Evolutionary conservation across 2,329 filamentous ascomycete species (phyloP), one percentile per base, ranked within the genome.

Genomic region (Trichoderma lentiforme): DNA sequence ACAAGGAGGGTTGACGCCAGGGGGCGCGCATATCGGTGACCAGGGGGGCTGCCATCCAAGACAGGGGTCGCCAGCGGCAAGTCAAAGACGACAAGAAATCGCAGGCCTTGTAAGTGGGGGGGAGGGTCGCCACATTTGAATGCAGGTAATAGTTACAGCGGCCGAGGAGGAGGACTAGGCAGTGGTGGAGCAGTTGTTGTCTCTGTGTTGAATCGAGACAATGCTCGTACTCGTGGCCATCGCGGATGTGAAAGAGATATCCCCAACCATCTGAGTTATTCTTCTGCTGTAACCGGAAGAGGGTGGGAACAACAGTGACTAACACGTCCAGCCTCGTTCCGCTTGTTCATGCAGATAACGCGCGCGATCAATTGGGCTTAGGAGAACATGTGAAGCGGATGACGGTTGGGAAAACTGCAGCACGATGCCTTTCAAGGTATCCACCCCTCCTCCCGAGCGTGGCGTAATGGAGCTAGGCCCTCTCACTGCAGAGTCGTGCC

Each of bases 91-190:
- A 68, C 63, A 61, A 64, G 72, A 68, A 70, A 60, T 39, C 62
- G 63, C 63, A 73, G 70, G 70, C 72, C 64, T 71, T 51, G 62
- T 32, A 47, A 51, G 71, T 62, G 68, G 71, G 51, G 36, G 43
- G 56, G 56, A 51, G 32, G 62, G 56, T 28, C 65, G 69, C 72
- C 72, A 73, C 62, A 67, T 47, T 71, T 43, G 32, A 71, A 73
- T 73, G 72, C 72, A 73, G 72, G 72, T 73, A 73, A 73, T 71
- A 71, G 72, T 71, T 68, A 72, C 71, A 72, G 57, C 28, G 53
- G 39, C 47, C 63, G 51, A 56, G 36, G 67, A 72, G 71, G 53
- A 43, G 36, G 53, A 43, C 51, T 24, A 32, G 60, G 70, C 51
- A 24, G 53, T n/a, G 28, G 70, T 69, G 64, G 70, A 68, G 64